Base-by-base conservation (phyloP, 75 land plant species). In the Pseudotsuga menziesii region DNA sequence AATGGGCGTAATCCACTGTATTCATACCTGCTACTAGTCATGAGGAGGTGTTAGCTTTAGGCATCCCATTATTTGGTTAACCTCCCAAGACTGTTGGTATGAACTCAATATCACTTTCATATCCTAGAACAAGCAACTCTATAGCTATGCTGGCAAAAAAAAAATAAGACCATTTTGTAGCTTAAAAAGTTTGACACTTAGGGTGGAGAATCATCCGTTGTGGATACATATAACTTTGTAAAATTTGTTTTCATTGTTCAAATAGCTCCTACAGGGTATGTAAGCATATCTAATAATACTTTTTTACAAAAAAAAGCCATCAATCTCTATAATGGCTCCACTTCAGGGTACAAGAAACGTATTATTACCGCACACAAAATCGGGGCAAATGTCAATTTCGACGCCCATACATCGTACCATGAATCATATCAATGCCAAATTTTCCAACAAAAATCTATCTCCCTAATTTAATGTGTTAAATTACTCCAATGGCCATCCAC, bases 401-500 rank as follows among this genome's bases (percentile, higher is more conserved):
- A 35, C 36, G 36, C 36, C 36, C 36, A 35, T 2, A 35, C 2
- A 35, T 35, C 52, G 52, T 11, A 8, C 52, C 52, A 44, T 44
- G 52, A 44, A 44, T 44, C 36, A n/a, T 44, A 69, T 19, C 39
- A 41, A 69, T 3, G 19, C 0, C 20, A 69, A 3, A 8, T 44
- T 44, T 2, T 12, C 15, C 15, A 20, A 69, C 11, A 27, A 15
- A 12, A 7, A 19, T 69, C 20, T 11, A 7, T 66, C 27, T 14
- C 8, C 41, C 20, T 9, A 32, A 19, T 15, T 66, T 29, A 66
- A 35, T 32, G 39, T 29, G 16, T 17, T 17, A 19, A 36, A 66
- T 66, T 35, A 36, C 17, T 36, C 19, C 0, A 32, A 29, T 41
- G 79, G 75, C 25, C 85, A 79, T 55, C 87, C 85, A 4, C 85